A percentile compares a stretch with the other conserved stretches of the same genome.
phyloP scores from a whole-genome alignment of 2,329 filamentous ascomycete genomes.

The Ophiostoma tasmaniense region DNA sequence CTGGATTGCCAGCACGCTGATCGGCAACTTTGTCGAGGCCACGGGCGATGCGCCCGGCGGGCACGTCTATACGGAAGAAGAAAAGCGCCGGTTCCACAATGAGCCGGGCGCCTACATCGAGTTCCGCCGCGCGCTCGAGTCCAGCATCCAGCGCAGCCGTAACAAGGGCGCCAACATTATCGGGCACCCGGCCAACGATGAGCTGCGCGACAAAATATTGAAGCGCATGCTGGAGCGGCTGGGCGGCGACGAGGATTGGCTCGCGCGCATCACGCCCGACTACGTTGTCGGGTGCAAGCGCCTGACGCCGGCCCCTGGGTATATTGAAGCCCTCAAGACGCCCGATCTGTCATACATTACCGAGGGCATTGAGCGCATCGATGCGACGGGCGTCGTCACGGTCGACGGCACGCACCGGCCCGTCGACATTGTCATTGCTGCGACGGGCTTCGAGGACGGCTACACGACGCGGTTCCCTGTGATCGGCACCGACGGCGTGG shows the following conservation, averaged over 20 bases:
- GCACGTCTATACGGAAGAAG: constrained; percentile 10
- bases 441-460: constrained; percentile 25
- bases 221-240: constrained; percentile 25
- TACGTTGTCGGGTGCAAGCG: constrained; percentile 22
- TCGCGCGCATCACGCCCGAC: constrained; percentile 20
- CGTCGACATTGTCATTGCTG: constrained; percentile 24
- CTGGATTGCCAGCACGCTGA: constrained; percentile 23
- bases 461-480: constrained; percentile 20
- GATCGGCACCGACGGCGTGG: constrained; percentile 13
- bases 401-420: constrained; percentile 21
- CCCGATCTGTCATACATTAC: constrained; percentile 27
- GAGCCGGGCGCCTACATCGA: constrained; percentile 10
- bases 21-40: constrained; percentile 21
- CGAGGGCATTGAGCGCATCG: constrained; percentile 26
- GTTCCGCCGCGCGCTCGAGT: constrained; percentile 11
- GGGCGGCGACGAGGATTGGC: constrained; percentile 27
- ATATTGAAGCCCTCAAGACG: constrained; percentile 24
- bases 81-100: constrained; percentile 2
- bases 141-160: background rate
- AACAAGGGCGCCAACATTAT: constrained; percentile 23
- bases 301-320: constrained; percentile 24
- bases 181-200: constrained; percentile 17
- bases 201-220: constrained; percentile 16
- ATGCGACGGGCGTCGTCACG: constrained; percentile 25
- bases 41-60: constrained; percentile 7